Base-by-base conservation (phyloP, 352 stramenopile genomes). In the Globisporangium perplexum region DNA sequence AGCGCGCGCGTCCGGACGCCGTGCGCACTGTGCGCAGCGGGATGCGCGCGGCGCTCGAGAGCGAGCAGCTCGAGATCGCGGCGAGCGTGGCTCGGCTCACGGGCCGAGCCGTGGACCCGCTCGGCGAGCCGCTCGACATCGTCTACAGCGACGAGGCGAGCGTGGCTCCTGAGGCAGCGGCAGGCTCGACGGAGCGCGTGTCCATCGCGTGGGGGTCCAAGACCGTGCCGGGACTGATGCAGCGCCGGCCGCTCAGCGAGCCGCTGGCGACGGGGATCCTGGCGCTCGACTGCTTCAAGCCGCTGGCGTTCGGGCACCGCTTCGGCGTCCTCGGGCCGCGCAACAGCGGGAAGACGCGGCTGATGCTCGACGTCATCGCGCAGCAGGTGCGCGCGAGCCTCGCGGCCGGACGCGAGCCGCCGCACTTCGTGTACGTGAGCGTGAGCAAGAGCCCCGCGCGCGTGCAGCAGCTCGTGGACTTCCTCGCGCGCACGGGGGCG, bases 391-490 rank as follows among this genome's bases (percentile, higher is more conserved):
- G 65, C 31, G 53, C 53, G 12, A 67, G 61, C 11, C 63, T 74
- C 18, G 50, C 54, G 1, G 49, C 36, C 5, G 50, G 56, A n/a
- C 36, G 68, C 24, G 35, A 68, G 31, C 74, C 79, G 7, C 82
- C 82, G 14, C 79, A 88, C 35, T 74, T 93, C 57, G 75, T 93
- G 2, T 93, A 88, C 55, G 82, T 93, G 17, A 80, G 73, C 20
- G 53, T 89, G 7, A 77, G 71, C n/a, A 89, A 93, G 63, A 77
- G 58, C 28, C 50, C 59, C 11, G 39, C 60, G n/a, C 75, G 75
- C 31, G 72, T 89, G 51, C 66, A 83, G 56, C 79, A 89, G 63
- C 81, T 90, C 49, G 59, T 72, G 8, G 66, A 89, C 45, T 75
- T 77, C 11, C 56, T 93, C 22, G 53, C 68, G 23, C 50, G 74